Percentiles rank a stretch among this genome's conserved stretches.
Evolutionary conservation across 768 basidiomycete species (phyloP).

Genomic region (Stropharia rugosoannulata): DNA sequence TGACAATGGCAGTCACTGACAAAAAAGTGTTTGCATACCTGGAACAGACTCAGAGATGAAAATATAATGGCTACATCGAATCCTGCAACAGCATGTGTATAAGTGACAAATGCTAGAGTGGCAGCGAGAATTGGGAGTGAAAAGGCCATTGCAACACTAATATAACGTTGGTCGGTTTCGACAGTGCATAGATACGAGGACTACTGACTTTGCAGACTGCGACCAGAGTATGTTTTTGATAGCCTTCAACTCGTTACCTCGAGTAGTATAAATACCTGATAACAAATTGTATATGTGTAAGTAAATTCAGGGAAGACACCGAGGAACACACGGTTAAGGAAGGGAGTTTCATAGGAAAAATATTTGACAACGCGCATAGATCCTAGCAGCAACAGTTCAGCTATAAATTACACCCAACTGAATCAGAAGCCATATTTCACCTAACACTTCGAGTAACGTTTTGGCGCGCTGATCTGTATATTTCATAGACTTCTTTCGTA

Average conservation of each 20-base stretch:
- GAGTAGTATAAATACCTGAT: slow-evolving; percentile 53
- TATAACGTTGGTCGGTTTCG: slow-evolving; percentile 18
- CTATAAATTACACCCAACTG: not conserved
- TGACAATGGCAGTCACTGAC: not conserved
- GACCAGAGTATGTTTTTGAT: slow-evolving; percentile 58
- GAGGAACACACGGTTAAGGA: slow-evolving; percentile 51
- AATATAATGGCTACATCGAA: slow-evolving; percentile 72
- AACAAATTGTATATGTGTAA: not conserved
- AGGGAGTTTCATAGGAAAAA: slow-evolving; percentile 72
- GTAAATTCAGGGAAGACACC: not conserved
- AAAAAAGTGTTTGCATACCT: slow-evolving; percentile 24
- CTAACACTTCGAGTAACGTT: slow-evolving; percentile 63
- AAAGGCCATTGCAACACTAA: slow-evolving; percentile 52
- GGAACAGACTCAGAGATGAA: slow-evolving; percentile 60
- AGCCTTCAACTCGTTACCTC: slow-evolving; percentile 54
- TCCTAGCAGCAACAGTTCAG: slow-evolving; percentile 26
- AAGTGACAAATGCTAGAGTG: slow-evolving; percentile 66
- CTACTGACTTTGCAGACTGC: slow-evolving; percentile 58
- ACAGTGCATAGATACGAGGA: not conserved
- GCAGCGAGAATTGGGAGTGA: slow-evolving; percentile 65
- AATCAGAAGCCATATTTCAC: slow-evolving; percentile 24
- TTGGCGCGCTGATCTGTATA: slow-evolving; percentile 66
- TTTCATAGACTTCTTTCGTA: slow-evolving; percentile 54
- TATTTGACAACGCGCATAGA: slow-evolving; percentile 77
- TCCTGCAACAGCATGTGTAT: slow-evolving; percentile 49